Evolutionary conservation across 2,329 filamentous ascomycete species (phyloP), one percentile per base, ranked within the genome.

Genomic region (Cladosporium colombiae): DNA sequence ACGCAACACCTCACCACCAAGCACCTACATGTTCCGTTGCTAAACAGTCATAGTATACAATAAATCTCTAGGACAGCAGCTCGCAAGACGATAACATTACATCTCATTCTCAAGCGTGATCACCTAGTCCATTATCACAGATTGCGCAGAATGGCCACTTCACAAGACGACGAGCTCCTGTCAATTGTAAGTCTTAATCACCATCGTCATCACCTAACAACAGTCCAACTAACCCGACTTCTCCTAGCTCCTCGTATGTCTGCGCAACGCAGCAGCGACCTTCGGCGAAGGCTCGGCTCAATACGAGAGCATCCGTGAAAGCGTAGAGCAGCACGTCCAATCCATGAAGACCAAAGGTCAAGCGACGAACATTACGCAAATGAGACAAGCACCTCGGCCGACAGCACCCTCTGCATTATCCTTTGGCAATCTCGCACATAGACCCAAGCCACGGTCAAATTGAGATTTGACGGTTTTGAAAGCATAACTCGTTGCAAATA

Each of bases 191-290:
- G 62, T 64, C 14, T 35, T 21, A 35, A 46, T 3, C 1, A 18
- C 18, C 23, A 18, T 0, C 23, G 29, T 1, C 23, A 18, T 7
- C 23, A 13, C 3, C 4, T 18, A 10, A n/a, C 14, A 25, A 57
- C 33, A 49, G 2, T 11, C 27, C 10, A 46, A 13, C n/a, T 46
- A 16, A 27, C 23, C 11, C 14, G 2, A 33, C 27, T 5, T 5
- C 11, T 18, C 8, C 18, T 27, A 78, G 77, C 73, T 79, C 21
- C 72, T 76, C 14, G 69, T 69, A 37, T 78, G 76, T 62, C 72
- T 79, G 14, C 72, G 73, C 49, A 78, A 78, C 63, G 74, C 77
- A 27, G 68, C 69, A 11, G 67, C 71, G n/a, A 77, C 75, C 5
- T 78, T 76, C 62, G 77, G 77, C 59, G 71, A 73, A 62, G 69